Conservation (phyloP, 345 rosid species). For the Salix purpurea region DNA sequence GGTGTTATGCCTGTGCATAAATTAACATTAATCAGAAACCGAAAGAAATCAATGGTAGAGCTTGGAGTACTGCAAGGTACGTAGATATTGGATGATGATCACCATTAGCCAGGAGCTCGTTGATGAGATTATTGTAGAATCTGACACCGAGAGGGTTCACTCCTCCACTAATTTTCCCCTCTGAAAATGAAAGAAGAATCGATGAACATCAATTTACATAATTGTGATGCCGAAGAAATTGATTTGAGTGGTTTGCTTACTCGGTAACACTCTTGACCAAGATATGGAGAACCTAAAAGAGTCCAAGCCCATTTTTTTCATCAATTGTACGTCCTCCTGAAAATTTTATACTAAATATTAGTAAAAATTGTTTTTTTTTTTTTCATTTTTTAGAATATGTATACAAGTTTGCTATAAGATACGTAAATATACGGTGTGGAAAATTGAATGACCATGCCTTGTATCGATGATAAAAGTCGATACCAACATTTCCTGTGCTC, state of each 20-base stretch:
- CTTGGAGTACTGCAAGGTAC: neutral
- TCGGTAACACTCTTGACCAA: slow-evolving; percentile 31
- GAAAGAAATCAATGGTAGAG: neutral
- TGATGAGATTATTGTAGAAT: slow-evolving; percentile 30
- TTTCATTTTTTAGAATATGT: neutral
- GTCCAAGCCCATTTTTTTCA: slow-evolving; percentile 29
- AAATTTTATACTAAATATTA: neutral
- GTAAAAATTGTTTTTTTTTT: neutral
- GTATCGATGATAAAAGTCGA: slow-evolving; percentile 25
- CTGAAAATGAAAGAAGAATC: neutral
- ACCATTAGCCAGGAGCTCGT: slow-evolving; percentile 32
- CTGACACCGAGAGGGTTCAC: slow-evolving; percentile 18
- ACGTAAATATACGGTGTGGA: neutral
- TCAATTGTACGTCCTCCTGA: slow-evolving; percentile 26
- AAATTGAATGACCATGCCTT: slow-evolving; percentile 5
- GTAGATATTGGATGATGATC: neutral
- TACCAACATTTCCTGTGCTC: slow-evolving; percentile 14
- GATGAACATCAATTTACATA: neutral
- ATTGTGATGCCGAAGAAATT: neutral
- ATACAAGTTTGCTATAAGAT: neutral
- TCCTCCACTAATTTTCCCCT: slow-evolving; percentile 25
- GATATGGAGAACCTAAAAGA: slow-evolving; percentile 32
- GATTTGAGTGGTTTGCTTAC: slow-evolving; percentile 5
- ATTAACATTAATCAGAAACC: neutral
- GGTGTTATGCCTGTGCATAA: slow-evolving; percentile 40